Base-by-base conservation (phyloP, 495 filamentous ascomycete genomes). In the Alectoria sarmentosa region DNA sequence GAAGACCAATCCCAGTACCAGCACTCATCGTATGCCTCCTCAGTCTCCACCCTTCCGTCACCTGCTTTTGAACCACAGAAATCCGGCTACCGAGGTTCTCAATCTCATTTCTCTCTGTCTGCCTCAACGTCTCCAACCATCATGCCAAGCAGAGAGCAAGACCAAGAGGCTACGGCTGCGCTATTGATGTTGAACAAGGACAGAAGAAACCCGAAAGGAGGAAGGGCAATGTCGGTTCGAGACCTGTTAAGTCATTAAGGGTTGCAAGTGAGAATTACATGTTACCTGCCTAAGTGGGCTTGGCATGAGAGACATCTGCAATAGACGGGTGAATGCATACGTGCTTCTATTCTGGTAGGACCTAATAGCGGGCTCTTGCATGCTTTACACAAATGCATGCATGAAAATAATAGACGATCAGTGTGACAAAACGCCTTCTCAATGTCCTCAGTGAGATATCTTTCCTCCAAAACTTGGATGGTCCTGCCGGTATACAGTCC, bases 151-250 rank as follows among this genome's bases (percentile, higher is more conserved):
- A 59, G 34, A 39, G 80, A 84, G 46, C 74, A 82, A 1, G 80
- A 93, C 66, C 88, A 91, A 64, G 90, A 93, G 72, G 90, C 88
- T 1, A 91, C 89, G 2, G 86, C 88, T 23, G 90, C 90, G 3
- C 74, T 96, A 67, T 74, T 96, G 54, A 88, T 94, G 86, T 74
- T 96, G 55, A 92, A 90, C 60, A 82, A 81, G 62, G 89, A 90
- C 68, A 78, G 87, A 23, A 76, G 88, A 60, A 70, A 75, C 48
- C 65, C 52, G 14, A 66, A 67, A 42, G 58, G 57, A 23, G 65
- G 58, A 34, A 61, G 63, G 67, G 86, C 88, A 0, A 90, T 93
- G 84, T 92, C 90, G 72, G 90, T 93, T 2, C 84, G 80, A 63
- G 90, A 95, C 75, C 74, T 94, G 62, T 78, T 95, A 54, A 91